phyloP scores from a whole-genome alignment of 2,329 filamentous ascomycete genomes.

The Cladosporium austrohemisphaericum region DNA sequence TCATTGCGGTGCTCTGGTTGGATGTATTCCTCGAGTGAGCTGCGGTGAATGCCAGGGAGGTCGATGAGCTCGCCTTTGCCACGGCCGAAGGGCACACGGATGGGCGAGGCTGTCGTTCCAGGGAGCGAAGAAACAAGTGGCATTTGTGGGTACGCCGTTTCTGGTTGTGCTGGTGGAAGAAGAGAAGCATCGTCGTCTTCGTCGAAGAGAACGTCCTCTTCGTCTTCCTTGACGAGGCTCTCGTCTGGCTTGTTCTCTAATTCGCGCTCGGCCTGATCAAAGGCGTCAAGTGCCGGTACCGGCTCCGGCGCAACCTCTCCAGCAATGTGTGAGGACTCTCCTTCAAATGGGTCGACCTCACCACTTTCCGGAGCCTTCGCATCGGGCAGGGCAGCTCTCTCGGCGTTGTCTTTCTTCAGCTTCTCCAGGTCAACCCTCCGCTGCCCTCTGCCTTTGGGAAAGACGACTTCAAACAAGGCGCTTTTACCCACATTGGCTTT shows the following conservation, averaged over 20 bases:
- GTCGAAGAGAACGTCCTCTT: conserved; percentile 23
- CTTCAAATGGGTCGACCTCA: conserved; percentile 3
- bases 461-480: conserved; percentile 80
- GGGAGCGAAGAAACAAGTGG: conserved; percentile 82
- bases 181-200: conserved; percentile 42
- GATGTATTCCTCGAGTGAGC: conserved; percentile 68
- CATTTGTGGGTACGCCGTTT: conserved; percentile 75
- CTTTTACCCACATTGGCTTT: conserved; percentile 98
- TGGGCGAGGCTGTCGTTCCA: conserved; percentile 92
- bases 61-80: conserved; percentile 90
- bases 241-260: not conserved
- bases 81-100: conserved; percentile 83
- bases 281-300: conserved; percentile 2
- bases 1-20: conserved; percentile 60
- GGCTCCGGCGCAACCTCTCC: not conserved
- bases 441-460: conserved; percentile 62
- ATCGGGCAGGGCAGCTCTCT: not conserved
- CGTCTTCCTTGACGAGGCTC: conserved; percentile 15
- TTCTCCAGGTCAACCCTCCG: not conserved
- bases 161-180: conserved; percentile 70
- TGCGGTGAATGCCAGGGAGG: conserved; percentile 77
- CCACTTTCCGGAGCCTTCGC: not conserved
- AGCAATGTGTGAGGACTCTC: not conserved
- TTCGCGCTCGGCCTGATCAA: conserved; percentile 13
- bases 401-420: not conserved